A percentile compares a stretch with the other conserved stretches of the same genome.
Conservation (phyloP, 2,329 filamentous ascomycete genomes). For the Phyllachora maydis region DNA sequence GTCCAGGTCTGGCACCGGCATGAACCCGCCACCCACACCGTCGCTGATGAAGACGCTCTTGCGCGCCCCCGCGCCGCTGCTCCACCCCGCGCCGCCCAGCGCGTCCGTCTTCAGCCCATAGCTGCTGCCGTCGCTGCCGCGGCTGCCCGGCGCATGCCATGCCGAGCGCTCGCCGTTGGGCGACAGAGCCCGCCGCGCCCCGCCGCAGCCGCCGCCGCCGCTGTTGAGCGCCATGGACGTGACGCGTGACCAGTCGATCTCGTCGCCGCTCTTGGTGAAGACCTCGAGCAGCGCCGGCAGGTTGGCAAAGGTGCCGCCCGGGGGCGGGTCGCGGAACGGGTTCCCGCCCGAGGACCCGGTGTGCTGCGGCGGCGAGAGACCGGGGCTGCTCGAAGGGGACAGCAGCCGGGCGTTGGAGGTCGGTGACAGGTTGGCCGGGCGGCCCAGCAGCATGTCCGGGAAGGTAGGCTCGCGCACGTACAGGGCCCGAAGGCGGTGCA, state of each 20-base stretch:
- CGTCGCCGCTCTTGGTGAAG: slow-evolving; percentile 37
- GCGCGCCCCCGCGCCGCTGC: slow-evolving; percentile 24
- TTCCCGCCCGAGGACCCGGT: slow-evolving; percentile 4
- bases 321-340: slow-evolving; percentile 4
- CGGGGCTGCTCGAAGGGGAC: slow-evolving; percentile 3
- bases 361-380: slow-evolving; percentile 3
- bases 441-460: slow-evolving; percentile 51
- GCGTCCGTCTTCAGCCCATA: slow-evolving; percentile 35
- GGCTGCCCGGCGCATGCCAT: slow-evolving; percentile 6
- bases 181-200: slow-evolving; percentile 5
- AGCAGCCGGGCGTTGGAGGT: slow-evolving; percentile 4
- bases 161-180: slow-evolving; percentile 7
- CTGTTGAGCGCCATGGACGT: too few relatives aligned
- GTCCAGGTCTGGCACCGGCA: slow-evolving; percentile 22
- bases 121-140: slow-evolving; percentile 18
- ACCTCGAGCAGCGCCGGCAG: slow-evolving; percentile 35
- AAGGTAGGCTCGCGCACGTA: slow-evolving; percentile 78
- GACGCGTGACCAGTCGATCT: slow-evolving; percentile 37
- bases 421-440: slow-evolving; percentile 13
- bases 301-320: slow-evolving; percentile 8
- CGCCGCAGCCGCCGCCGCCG: slow-evolving; percentile 10
- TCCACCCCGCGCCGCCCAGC: slow-evolving; percentile 21
- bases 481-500: slow-evolving; percentile 54
- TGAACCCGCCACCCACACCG: slow-evolving; percentile 27
- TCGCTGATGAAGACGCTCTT: slow-evolving; percentile 32